Base-by-base conservation (phyloP, 164 flowering plant species). In the Echeveria elegans region DNA sequence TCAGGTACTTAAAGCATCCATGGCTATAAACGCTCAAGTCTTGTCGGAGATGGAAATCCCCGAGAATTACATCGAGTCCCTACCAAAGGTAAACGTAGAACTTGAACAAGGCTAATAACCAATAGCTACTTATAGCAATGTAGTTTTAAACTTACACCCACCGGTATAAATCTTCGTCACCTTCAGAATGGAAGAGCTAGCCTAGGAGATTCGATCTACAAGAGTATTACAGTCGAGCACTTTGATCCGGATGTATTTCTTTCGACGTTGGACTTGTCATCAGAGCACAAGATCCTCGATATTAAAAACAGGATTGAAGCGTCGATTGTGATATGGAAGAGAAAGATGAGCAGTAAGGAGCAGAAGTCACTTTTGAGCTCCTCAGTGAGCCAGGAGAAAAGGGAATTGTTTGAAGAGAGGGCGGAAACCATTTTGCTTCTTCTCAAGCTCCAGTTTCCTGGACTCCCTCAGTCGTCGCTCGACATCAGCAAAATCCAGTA, bases 401-500 rank as follows among this genome's bases (percentile, higher is more conserved):
- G 60, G 18, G 60, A 53, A 28, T 26, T 53, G 18, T 53, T 53
- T 14, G 60, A 53, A 53, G 60, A 53, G 60, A 53, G 60, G 31
- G 60, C 31, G n/a, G 31, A 53, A 28, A 53, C 60, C 18, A 53
- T 53, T 9, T 18, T 24, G 60, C 60, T 26, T 3, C 31, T 53
- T 26, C 60, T 53, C 14, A 53, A 53, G 60, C 60, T 10, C 18
- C 60, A 31, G 31, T 53, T 53, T 14, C 60, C 60, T 11, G 60
- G 60, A 30, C 60, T 53, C 6, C 60, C 60, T 26, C 60, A 24
- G 60, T 53, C 60, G 9, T 2, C 61, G 2, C 61, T 56, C 18
- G 61, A 56, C 31, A 56, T 56, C 31, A 56, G 61, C 61, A 56
- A 56, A 56, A 56, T 56, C 2, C 61, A 56, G 16, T 56, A 56